These are phyloP conservation scores for Pythium brassicae DNA, from an alignment of 352 stramenopile species.

Conservation along the genomic window DNA sequence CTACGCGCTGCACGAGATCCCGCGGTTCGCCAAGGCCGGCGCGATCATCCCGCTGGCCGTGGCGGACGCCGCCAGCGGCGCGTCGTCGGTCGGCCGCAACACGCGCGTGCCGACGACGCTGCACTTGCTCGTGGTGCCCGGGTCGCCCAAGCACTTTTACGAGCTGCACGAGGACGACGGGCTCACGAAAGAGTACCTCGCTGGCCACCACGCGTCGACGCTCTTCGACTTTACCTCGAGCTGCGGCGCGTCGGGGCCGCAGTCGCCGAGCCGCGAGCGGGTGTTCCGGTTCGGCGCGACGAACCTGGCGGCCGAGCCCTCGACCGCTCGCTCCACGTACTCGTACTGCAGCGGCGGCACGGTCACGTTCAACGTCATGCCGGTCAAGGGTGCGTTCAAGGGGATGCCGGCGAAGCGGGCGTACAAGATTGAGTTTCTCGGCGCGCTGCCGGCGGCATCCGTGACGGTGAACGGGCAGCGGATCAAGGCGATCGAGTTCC, in stretches of 20 bases:
- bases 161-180: conserved; percentile 33
- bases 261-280: neutral
- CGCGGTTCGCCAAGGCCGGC: conserved; percentile 24
- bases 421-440: conserved; percentile 23
- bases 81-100: conserved; percentile 18
- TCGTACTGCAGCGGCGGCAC: conserved; percentile 11
- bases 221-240: conserved; percentile 15
- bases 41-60: conserved; percentile 20
- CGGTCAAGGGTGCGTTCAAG: conserved; percentile 17
- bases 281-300: conserved; percentile 13
- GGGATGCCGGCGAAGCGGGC: conserved; percentile 7
- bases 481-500: conserved; percentile 11
- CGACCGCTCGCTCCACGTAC: neutral
- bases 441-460: conserved; percentile 9
- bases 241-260: neutral
- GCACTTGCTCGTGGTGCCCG: conserved; percentile 21
- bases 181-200: conserved; percentile 21
- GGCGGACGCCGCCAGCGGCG: neutral
- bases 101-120: conserved; percentile 12
- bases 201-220: conserved; percentile 8
- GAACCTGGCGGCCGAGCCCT: neutral
- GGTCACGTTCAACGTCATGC: conserved; percentile 16
- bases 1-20: conserved; percentile 27
- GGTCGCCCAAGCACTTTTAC: conserved; percentile 7
- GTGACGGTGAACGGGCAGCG: conserved; percentile 20